Conservation (phyloP, 768 basidiomycete genomes). For the Lentinula aciculospora region DNA sequence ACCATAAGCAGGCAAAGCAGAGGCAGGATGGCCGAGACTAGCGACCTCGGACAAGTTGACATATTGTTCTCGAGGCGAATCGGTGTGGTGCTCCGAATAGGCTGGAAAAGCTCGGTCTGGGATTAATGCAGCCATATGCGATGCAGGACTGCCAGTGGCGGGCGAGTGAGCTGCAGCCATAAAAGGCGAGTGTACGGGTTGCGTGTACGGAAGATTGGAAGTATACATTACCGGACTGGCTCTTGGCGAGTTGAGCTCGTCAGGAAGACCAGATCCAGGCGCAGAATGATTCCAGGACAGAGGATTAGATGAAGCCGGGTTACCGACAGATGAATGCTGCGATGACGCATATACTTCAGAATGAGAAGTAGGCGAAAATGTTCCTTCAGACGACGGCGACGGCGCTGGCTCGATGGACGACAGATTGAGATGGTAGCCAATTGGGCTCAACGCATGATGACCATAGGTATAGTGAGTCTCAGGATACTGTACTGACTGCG, state of each 20-base stretch:
- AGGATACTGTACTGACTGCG: neutral
- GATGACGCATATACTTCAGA: neutral
- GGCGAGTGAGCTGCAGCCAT: neutral
- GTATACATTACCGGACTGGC: neutral
- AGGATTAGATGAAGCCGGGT: neutral
- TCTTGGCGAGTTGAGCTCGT: neutral
- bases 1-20: neutral
- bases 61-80: neutral
- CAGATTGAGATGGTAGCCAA: neutral
- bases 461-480: neutral
- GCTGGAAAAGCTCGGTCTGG: neutral
- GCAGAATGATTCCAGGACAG: neutral
- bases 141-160: neutral
- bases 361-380: neutral
- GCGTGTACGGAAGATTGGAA: neutral
- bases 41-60: conserved; percentile 8
- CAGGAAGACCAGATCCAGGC: neutral
- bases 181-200: neutral
- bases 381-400: neutral
- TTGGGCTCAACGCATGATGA: neutral
- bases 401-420: neutral
- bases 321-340: neutral
- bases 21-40: neutral
- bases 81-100: neutral
- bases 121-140: neutral